These are phyloP conservation scores for Pholiota conissans DNA, from an alignment of 768 basidiomycete genomes.

Conservation along the genomic window DNA sequence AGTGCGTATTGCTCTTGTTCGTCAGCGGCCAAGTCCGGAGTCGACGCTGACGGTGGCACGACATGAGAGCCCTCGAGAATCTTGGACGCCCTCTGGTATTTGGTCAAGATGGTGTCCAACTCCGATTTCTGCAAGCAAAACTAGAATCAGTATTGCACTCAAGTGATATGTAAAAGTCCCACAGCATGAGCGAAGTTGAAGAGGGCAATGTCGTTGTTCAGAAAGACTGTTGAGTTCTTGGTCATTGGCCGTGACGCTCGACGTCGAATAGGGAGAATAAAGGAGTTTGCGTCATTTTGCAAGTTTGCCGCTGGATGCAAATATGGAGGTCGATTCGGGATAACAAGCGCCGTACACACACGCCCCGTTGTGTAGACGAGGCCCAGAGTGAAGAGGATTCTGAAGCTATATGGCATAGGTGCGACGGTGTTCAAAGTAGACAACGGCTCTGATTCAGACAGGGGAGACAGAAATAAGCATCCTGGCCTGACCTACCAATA, in stretches of 20 bases:
- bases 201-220: neutral
- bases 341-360: neutral
- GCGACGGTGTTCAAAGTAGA: neutral
- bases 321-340: neutral
- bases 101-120: conserved; percentile 11
- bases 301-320: neutral
- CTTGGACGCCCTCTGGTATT: conserved; percentile 18
- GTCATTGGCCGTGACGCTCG: neutral
- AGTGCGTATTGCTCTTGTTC: neutral
- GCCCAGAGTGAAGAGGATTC: neutral
- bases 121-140: conserved; percentile 16
- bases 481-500: neutral
- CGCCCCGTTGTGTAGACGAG: neutral
- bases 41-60: neutral
- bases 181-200: conserved; percentile 8
- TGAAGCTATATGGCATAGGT: neutral
- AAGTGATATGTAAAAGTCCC: neutral
- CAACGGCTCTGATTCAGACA: neutral
- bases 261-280: conserved; percentile 5
- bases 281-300: neutral
- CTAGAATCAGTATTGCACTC: neutral
- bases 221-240: neutral
- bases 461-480: neutral
- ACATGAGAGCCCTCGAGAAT: conserved; percentile 11
- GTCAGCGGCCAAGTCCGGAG: neutral